Evolutionary conservation across 1,284 basidiomycete species (phyloP), one percentile per base, ranked within the genome.

Genomic region (Grifola frondosa): DNA sequence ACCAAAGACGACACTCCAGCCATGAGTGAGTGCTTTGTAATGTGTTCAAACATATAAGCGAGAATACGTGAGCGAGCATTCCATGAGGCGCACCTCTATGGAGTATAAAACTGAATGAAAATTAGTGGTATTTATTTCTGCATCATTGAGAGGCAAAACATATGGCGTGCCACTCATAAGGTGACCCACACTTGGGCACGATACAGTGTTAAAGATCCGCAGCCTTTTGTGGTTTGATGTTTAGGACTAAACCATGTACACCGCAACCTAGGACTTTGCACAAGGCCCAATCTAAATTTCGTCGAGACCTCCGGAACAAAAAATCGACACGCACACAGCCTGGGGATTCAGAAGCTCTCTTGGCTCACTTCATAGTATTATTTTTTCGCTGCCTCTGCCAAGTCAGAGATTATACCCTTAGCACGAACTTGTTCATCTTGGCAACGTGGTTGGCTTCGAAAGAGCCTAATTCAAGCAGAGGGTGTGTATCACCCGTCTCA

Each of bases 281-380:
- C 5, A 22, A 24, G 17, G 30, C 20, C 22, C 20, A 15, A 11
- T 30, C 10, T 15, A 32, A 88, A 87, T 11, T 73, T 66, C 0
- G 83, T 87, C 0, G 83, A 73, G 7, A 88, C 80, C 80, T n/a
- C n/a, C n/a, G n/a, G n/a, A n/a, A n/a, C n/a, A n/a, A n/a, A n/a
- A n/a, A n/a, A n/a, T n/a, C n/a, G n/a, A n/a, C n/a, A n/a, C n/a
- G n/a, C n/a, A n/a, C n/a, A n/a, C n/a, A n/a, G n/a, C n/a, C n/a
- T n/a, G n/a, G n/a, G n/a, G n/a, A n/a, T n/a, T n/a, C n/a, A n/a
- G n/a, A n/a, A n/a, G n/a, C n/a, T n/a, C n/a, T n/a, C n/a, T n/a
- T n/a, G n/a, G n/a, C 66, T 46, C 44, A 82, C 83, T 67, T 90
- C 85, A 59, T 89, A 89, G 57, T 89, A 86, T 62, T 89, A 86